A percentile compares a stretch with the other conserved stretches of the same genome.
These are phyloP conservation scores for Colletotrichum sp. DNA, from an alignment of 2,329 filamentous ascomycete genomes.

Conservation along the genomic window DNA sequence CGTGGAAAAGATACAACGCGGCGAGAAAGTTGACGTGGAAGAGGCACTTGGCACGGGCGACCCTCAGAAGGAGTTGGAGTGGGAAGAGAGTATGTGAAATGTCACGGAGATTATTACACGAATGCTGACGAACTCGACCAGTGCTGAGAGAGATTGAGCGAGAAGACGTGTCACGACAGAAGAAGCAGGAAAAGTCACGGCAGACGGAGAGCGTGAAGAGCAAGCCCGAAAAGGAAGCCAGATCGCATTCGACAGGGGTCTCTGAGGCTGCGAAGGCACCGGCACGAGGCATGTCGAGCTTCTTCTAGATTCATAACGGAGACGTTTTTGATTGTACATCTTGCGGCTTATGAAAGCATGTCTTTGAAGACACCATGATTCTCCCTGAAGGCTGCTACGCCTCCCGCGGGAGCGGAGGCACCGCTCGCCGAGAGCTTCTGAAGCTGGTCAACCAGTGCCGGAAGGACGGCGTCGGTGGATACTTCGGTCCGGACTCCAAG, in stretches of 20 bases:
- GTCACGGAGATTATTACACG: not conserved
- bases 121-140: conserved; percentile 34
- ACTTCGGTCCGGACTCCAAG: conserved; percentile 62
- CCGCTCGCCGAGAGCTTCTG: conserved; percentile 29
- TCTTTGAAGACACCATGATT: conserved; percentile 56
- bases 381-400: not conserved
- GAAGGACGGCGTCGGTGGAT: conserved; percentile 62
- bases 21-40: conserved; percentile 86
- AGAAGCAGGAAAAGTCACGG: conserved; percentile 43
- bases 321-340: conserved; percentile 23
- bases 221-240: conserved; percentile 25
- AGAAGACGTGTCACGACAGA: conserved; percentile 59
- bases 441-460: conserved; percentile 59
- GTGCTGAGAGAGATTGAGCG: conserved; percentile 71
- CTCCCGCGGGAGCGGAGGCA: not conserved
- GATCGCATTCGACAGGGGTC: conserved; percentile 12
- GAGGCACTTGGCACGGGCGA: conserved; percentile 81
- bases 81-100: conserved; percentile 75
- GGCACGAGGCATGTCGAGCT: conserved; percentile 44
- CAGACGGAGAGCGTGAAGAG: conserved; percentile 19
- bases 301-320: conserved; percentile 48
- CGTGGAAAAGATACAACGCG: conserved; percentile 70
- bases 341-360: conserved; percentile 56
- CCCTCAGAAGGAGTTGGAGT: conserved; percentile 76
- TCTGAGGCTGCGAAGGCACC: conserved; percentile 23